Conservation (phyloP, 2,329 filamentous ascomycete species). For the Xylaria sp. region DNA sequence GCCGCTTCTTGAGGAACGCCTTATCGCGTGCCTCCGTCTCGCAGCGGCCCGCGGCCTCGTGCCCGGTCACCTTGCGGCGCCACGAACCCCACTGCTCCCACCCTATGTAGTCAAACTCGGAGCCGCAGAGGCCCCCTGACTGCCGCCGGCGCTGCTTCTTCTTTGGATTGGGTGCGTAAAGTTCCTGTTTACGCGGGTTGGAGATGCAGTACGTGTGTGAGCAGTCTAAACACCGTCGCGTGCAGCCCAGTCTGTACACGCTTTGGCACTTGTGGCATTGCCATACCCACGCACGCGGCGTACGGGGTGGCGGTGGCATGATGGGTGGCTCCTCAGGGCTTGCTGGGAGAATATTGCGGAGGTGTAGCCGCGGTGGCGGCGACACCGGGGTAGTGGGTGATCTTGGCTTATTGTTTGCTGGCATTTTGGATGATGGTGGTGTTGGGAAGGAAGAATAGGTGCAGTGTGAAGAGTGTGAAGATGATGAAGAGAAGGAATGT, state of each 20-base stretch:
- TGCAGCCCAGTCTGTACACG: slow-evolving; percentile 49
- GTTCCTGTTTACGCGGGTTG: background rate
- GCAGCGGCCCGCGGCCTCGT: slow-evolving; percentile 46
- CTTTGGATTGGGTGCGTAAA: background rate
- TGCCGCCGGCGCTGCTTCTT: slow-evolving; percentile 42
- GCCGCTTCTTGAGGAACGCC: slow-evolving; percentile 39
- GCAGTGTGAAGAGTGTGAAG: slow-evolving; percentile 9
- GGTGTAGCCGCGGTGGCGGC: slow-evolving; percentile 47
- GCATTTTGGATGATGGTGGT: slow-evolving; percentile 1
- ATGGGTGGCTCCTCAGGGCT: slow-evolving; percentile 43
- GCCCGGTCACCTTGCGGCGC: slow-evolving; percentile 45
- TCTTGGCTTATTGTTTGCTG: background rate
- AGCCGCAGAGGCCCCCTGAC: slow-evolving; percentile 36
- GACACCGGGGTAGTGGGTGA: slow-evolving; percentile 35
- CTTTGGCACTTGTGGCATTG: slow-evolving; percentile 50
- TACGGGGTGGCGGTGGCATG: slow-evolving; percentile 43
- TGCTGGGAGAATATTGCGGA: slow-evolving; percentile 45
- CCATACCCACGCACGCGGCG: slow-evolving; percentile 51
- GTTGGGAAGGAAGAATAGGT: background rate
- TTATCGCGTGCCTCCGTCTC: slow-evolving; percentile 40
- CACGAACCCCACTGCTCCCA: slow-evolving; percentile 49
- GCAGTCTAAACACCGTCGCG: slow-evolving; percentile 51
- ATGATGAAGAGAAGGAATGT: slow-evolving; percentile 16
- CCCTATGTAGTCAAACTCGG: slow-evolving; percentile 48
- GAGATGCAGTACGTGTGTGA: slow-evolving; percentile 46